Evolutionary conservation across 2,329 filamentous ascomycete genomes (phyloP).

Genomic region (Alternaria sp.): DNA sequence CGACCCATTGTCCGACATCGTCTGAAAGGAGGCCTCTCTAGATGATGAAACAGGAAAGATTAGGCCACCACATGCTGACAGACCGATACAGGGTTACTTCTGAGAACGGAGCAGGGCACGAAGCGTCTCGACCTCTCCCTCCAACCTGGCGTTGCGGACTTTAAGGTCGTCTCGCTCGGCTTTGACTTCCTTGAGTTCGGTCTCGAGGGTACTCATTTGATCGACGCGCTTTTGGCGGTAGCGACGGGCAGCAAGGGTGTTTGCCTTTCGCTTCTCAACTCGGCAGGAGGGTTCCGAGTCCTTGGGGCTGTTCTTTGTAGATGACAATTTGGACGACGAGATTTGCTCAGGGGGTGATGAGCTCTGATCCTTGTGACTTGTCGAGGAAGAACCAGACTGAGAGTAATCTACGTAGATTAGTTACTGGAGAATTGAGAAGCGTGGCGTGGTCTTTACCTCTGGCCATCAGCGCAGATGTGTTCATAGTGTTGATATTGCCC

Average conservation of each 20-base stretch:
- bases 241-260: constrained; percentile 73
- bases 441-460: constrained; percentile 25
- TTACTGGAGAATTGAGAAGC: neutral
- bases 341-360: constrained; percentile 37
- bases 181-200: constrained; percentile 63
- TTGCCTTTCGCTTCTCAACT: constrained; percentile 66
- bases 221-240: constrained; percentile 75
- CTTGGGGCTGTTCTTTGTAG: constrained; percentile 28
- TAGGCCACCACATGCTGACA: constrained; percentile 19
- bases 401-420: constrained; percentile 32
- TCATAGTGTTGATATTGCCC: constrained; percentile 20
- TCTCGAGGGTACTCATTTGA: constrained; percentile 67
- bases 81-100: constrained; percentile 24
- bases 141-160: constrained; percentile 66
- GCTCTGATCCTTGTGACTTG: constrained; percentile 29
- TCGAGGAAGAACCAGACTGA: constrained; percentile 34
- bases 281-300: constrained; percentile 33
- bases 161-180: constrained; percentile 68
- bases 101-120: constrained; percentile 57
- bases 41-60: constrained; percentile 3
- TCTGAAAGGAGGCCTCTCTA: constrained; percentile 28
- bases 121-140: constrained; percentile 69
- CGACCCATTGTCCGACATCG: constrained; percentile 37
- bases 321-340: constrained; percentile 30
- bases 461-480: constrained; percentile 28